Percentiles rank a stretch among this genome's conserved stretches.
Evolutionary conservation across 345 rosid species (phyloP).

Genomic region (Ceriops tagal): DNA sequence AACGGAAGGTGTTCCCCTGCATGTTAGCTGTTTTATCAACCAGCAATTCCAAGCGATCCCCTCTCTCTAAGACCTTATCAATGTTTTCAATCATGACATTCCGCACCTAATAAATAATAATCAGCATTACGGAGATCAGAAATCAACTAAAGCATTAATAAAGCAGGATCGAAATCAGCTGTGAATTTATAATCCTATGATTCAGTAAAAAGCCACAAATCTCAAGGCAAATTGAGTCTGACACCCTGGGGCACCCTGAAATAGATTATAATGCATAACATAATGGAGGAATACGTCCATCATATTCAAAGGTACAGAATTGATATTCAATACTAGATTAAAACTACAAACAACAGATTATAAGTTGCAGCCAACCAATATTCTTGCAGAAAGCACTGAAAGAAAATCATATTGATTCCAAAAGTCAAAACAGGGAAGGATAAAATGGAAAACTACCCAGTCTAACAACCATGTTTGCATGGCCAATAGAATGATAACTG

Average conservation of each 20-base stretch:
- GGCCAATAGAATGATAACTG: neutral
- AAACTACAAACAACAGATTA: neutral
- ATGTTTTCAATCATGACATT: constrained; percentile 96
- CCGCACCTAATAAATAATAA: constrained; percentile 47
- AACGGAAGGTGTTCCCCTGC: constrained; percentile 95
- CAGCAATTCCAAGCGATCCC: constrained; percentile 88
- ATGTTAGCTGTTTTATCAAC: constrained; percentile 91
- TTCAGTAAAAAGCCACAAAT: neutral
- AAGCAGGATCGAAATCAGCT: neutral
- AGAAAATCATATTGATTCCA: neutral
- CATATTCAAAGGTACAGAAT: neutral
- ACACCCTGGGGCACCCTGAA: too few relatives aligned
- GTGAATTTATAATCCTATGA: neutral
- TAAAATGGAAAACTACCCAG: neutral
- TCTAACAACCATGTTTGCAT: neutral
- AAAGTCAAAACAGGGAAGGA: neutral
- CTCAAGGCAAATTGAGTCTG: neutral
- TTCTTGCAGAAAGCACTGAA: neutral
- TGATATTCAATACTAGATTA: neutral
- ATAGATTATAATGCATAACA: too few relatives aligned
- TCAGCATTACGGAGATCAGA: neutral
- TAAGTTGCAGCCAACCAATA: neutral
- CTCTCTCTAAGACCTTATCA: constrained; percentile 86
- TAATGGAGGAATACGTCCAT: neutral
- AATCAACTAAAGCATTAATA: neutral